Evolutionary conservation across 192 early-diverging fungal species (phyloP).

Genomic region (Entomortierella beljakovae): DNA sequence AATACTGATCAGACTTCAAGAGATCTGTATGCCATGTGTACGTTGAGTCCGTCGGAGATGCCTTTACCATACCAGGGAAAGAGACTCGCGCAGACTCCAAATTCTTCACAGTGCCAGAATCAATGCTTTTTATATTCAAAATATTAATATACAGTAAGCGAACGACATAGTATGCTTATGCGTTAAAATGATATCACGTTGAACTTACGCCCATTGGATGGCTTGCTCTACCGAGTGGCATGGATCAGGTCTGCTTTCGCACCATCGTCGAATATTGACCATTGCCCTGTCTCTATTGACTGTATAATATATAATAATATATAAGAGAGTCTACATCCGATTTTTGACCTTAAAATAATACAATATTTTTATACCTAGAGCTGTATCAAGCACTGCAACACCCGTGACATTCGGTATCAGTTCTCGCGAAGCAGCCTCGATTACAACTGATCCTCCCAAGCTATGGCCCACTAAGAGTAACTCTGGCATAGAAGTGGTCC

Average conservation of each 20-base stretch:
- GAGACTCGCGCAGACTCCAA: conserved; percentile 20
- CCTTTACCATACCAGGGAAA: conserved; percentile 25
- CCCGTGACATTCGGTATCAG: conserved; percentile 50
- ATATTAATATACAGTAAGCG: neutral
- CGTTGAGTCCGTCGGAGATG: neutral
- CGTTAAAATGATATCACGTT: neutral
- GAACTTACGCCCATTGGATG: conserved; percentile 29
- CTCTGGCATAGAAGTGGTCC: conserved; percentile 11
- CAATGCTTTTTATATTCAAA: conserved; percentile 6
- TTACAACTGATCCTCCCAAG: conserved; percentile 70
- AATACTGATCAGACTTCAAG: neutral
- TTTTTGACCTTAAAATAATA: too few species aligned
- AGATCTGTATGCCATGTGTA: conserved; percentile 31
- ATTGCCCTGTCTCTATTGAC: neutral
- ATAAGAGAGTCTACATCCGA: too few species aligned
- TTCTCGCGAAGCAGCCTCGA: conserved; percentile 52
- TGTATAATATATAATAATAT: neutral
- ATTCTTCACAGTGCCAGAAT: conserved; percentile 21
- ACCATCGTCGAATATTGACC: neutral
- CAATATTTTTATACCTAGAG: conserved; percentile 52
- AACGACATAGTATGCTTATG: too few species aligned
- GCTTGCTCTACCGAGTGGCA: conserved; percentile 12
- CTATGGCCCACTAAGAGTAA: conserved; percentile 46
- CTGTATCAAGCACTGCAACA: conserved; percentile 68
- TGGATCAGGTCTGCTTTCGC: conserved; percentile 1